Percentiles rank a stretch among this genome's conserved stretches.
phyloP scores from a whole-genome alignment of 2,329 filamentous ascomycete species.

The Xylariaceae sp. region DNA sequence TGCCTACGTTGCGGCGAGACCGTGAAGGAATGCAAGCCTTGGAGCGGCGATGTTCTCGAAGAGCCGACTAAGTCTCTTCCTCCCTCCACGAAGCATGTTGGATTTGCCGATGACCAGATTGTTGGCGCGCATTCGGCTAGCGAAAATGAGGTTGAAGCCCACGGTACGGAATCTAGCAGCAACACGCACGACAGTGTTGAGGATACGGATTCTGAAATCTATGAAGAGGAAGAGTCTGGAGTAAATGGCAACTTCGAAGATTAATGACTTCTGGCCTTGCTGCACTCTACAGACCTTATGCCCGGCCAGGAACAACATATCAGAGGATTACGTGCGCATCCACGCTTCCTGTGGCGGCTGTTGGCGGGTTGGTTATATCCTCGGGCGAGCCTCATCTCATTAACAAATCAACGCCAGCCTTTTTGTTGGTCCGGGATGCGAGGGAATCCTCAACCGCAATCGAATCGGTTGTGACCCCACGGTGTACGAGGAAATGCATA shows the following conservation, averaged over 20 bases:
- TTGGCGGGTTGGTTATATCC: no score
- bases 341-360: no score
- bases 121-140: slow-evolving; percentile 25
- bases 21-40: slow-evolving; percentile 82
- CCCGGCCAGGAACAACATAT: no score
- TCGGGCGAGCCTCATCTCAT: no score
- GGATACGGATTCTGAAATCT: slow-evolving; percentile 32
- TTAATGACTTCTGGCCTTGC: slow-evolving; percentile 17
- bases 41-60: slow-evolving; percentile 83
- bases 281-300: no score
- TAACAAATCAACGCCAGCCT: no score
- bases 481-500: no score
- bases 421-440: no score
- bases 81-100: slow-evolving; percentile 53
- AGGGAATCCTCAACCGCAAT: no score
- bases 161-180: slow-evolving; percentile 9
- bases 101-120: slow-evolving; percentile 54
- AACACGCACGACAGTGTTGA: slow-evolving; percentile 18
- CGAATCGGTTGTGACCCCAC: no score
- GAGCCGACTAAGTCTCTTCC: slow-evolving; percentile 39
- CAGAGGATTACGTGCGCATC: no score
- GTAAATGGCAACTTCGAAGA: slow-evolving; percentile 29
- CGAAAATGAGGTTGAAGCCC: slow-evolving; percentile 23
- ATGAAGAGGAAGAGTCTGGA: slow-evolving; percentile 34
- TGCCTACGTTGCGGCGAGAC: slow-evolving; percentile 84